Evolutionary conservation across 495 filamentous ascomycete genomes (phyloP).

Genomic region (Thermothielavioides terrestris): DNA sequence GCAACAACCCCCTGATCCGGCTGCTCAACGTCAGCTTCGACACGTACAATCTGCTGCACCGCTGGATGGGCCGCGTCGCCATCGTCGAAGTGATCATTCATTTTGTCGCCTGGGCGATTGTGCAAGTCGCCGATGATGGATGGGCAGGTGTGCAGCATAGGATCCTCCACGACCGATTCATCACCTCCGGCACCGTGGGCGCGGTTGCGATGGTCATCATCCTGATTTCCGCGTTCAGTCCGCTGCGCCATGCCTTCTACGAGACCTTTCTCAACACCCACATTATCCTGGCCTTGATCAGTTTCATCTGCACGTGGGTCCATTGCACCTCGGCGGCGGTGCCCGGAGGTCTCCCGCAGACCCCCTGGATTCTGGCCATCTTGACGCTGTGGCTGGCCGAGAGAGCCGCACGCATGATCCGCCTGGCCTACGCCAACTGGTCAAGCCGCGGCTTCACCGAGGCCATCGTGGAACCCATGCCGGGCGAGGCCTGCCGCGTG

Average conservation of each 20-base stretch:
- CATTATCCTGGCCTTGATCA: conserved; percentile 55
- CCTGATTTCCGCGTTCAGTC: conserved; percentile 56
- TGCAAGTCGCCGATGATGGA: conserved; percentile 55
- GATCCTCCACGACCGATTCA: conserved; percentile 46
- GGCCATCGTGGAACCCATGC: conserved; percentile 65
- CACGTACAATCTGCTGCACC: conserved; percentile 89
- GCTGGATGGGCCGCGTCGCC: conserved; percentile 88
- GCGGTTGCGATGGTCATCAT: conserved; percentile 51
- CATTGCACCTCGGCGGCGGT: conserved; percentile 48
- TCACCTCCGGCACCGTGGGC: conserved; percentile 43
- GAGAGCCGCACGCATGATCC: conserved; percentile 56
- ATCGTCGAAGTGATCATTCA: conserved; percentile 70
- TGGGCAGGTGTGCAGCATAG: conserved; percentile 49
- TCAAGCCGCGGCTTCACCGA: conserved; percentile 51
- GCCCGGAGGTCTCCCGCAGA: conserved; percentile 48
- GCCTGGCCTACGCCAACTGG: conserved; percentile 64
- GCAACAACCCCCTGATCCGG: conserved; percentile 87
- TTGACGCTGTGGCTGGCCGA: conserved; percentile 73
- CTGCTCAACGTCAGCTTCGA: conserved; percentile 86
- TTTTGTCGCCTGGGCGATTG: conserved; percentile 62
- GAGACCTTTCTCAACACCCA: conserved; percentile 86
- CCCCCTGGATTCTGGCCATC: conserved; percentile 56
- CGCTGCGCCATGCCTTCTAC: conserved; percentile 88
- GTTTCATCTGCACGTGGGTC: conserved; percentile 57
- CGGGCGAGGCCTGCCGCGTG: conserved; percentile 74